phyloP scores from a whole-genome alignment of 1,284 basidiomycete genomes.

The Xerocomus nothofagi region DNA sequence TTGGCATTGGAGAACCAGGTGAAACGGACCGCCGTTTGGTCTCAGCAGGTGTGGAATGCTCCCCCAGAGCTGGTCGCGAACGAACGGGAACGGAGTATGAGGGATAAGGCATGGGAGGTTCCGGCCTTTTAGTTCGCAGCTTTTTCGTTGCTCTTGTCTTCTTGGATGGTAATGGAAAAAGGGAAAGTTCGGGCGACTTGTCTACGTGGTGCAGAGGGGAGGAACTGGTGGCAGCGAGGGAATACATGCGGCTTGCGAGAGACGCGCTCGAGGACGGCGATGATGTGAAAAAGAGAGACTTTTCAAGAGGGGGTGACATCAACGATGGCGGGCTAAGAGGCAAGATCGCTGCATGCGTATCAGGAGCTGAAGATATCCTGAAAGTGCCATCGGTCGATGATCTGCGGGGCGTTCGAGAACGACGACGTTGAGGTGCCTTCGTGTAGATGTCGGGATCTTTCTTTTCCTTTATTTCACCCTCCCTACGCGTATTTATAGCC shows the following conservation, averaged over 20 bases:
- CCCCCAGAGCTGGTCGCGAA: neutral
- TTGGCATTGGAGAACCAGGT: conserved; percentile 14
- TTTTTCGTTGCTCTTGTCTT: conserved; percentile 4
- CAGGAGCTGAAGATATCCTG: conserved; percentile 15
- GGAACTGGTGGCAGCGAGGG: neutral
- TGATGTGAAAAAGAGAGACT: conserved; percentile 31
- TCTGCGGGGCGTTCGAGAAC: conserved; percentile 7
- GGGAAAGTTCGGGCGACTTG: conserved; percentile 14
- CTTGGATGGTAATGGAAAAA: conserved; percentile 24
- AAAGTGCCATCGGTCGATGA: neutral
- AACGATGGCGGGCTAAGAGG: conserved; percentile 31
- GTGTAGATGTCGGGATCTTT: conserved; percentile 17
- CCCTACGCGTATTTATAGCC: neutral
- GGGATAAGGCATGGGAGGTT: conserved; percentile 25
- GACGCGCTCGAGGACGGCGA: conserved; percentile 21
- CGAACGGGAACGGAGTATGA: conserved; percentile 15
- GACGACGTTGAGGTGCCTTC: conserved; percentile 15
- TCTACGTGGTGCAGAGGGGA: neutral
- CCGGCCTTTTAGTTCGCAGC: conserved; percentile 1
- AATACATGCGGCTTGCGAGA: conserved; percentile 9
- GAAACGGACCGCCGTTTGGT: conserved; percentile 2
- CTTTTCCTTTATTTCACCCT: neutral
- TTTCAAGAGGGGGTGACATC: conserved; percentile 34
- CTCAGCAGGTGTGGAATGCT: neutral
- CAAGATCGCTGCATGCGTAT: conserved; percentile 25